These are phyloP conservation scores for Hypoxylon trugodes DNA, from an alignment of 495 filamentous ascomycete species.

Conservation along the genomic window DNA sequence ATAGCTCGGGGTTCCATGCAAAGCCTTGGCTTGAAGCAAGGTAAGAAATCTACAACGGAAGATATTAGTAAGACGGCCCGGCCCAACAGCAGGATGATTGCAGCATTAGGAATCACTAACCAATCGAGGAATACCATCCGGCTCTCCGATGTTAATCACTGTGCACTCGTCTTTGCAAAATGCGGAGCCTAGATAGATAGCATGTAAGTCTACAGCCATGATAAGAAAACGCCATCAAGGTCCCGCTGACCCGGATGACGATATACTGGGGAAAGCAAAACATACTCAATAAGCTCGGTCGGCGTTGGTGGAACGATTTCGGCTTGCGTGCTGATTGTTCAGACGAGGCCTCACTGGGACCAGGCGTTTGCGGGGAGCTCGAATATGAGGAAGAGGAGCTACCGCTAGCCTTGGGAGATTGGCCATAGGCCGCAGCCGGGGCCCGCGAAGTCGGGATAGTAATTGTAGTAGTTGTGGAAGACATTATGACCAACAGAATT, in stretches of 20 bases:
- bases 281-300: conserved; percentile 64
- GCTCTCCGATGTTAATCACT: conserved; percentile 71
- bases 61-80: conserved; percentile 9
- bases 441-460: conserved; percentile 57
- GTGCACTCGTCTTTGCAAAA: conserved; percentile 71
- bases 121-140: conserved; percentile 67
- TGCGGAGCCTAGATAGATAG: conserved; percentile 62
- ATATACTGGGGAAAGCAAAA: conserved; percentile 11
- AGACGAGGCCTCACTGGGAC: conserved; percentile 43
- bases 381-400: conserved; percentile 64
- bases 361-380: conserved; percentile 59
- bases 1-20: conserved; percentile 74
- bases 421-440: conserved; percentile 45
- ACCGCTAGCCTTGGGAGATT: conserved; percentile 49
- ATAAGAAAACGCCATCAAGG: conserved; percentile 1
- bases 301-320: conserved; percentile 58
- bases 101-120: conserved; percentile 52
- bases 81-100: background rate
- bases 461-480: conserved; percentile 61
- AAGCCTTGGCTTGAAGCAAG: conserved; percentile 74
- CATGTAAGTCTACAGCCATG: conserved; percentile 18
- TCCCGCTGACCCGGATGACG: background rate
- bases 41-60: conserved; percentile 66
- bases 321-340: conserved; percentile 49
- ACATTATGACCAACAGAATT: conserved; percentile 45